Evolutionary conservation across 768 basidiomycete species (phyloP), one percentile per base, ranked within the genome.

Genomic region (Russula emetica): DNA sequence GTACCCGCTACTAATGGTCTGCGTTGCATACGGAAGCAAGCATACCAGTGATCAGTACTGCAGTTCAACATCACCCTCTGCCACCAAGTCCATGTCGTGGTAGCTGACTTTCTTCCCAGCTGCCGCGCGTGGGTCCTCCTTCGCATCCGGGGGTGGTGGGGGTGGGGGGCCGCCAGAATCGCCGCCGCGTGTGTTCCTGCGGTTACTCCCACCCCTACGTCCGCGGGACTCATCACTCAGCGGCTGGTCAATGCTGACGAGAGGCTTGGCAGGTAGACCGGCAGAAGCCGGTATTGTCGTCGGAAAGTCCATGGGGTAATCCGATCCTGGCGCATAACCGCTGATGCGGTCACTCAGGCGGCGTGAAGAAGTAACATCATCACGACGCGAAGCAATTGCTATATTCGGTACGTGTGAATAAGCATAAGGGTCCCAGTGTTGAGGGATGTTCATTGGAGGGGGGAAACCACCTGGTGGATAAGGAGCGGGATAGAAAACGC

Each of bases 71-170:
- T 78, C 74, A 44, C 75, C 86, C 80, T 90, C 90, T 32, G 92
- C 90, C 68, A 93, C 91, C 73, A 90, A 78, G 78, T 98, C 95
- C 86, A 97, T 91, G 76, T 98, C 95, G 73, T 93, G 87, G 72
- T 98, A 98, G 76, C 91, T 94, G 60, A 98, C 85, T 74, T 91
- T 85, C 76, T 86, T 89, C 51, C 92, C 92, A 38, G 87, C 90
- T 36, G 90, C 88, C 32, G 95, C 92, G 45, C 95, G 81, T 49
- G 95, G 95, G 74, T 98, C 95, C 74, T 94, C 91, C 76, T 91
- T 92, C 34, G 87, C 90, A 75, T 94, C 90, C 60, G 90, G 86
- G 14, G 92, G 92, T 18, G 92, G 90, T 4, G 90, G 87, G 0
- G 90, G 90, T 6, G 84, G 84, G 0, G 84, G 83, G 1, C 84